Conservation (phyloP, 805 yeast genomes). For the Candida krabiensis region DNA sequence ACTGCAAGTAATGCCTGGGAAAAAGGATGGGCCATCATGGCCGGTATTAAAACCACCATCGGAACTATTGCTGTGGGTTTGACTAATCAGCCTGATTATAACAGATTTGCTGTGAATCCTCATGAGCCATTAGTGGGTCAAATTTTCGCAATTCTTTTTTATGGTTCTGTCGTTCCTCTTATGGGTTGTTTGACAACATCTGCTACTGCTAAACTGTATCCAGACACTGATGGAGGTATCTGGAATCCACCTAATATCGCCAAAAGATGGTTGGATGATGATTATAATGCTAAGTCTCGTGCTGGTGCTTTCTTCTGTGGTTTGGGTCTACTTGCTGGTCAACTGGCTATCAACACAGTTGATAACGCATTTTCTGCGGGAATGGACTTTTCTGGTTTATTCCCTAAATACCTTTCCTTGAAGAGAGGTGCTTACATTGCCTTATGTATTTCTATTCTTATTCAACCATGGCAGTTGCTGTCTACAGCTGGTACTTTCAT, state of each 20-base stretch:
- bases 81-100: constrained; percentile 42
- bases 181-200: constrained; percentile 50
- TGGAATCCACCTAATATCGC: constrained; percentile 49
- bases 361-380: constrained; percentile 46
- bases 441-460: constrained; percentile 32
- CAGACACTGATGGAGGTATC: constrained; percentile 38
- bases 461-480: constrained; percentile 43
- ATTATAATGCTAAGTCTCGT: constrained; percentile 36
- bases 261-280: constrained; percentile 32
- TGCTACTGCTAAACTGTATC: constrained; percentile 44
- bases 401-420: constrained; percentile 43
- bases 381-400: constrained; percentile 49
- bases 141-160: constrained; percentile 8
- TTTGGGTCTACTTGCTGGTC: constrained; percentile 35
- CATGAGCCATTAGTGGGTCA: constrained; percentile 21
- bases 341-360: constrained; percentile 39
- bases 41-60: constrained; percentile 39
- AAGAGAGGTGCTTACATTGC: constrained; percentile 47
- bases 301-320: constrained; percentile 51
- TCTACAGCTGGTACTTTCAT: constrained; percentile 35
- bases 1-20: constrained; percentile 22
- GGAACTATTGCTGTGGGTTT: constrained; percentile 41
- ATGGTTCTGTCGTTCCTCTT: constrained; percentile 26
- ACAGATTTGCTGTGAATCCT: constrained; percentile 32
- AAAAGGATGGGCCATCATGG: constrained; percentile 44